Conservation (phyloP, 495 filamentous ascomycete genomes). For the Cenococcum geophilum region DNA sequence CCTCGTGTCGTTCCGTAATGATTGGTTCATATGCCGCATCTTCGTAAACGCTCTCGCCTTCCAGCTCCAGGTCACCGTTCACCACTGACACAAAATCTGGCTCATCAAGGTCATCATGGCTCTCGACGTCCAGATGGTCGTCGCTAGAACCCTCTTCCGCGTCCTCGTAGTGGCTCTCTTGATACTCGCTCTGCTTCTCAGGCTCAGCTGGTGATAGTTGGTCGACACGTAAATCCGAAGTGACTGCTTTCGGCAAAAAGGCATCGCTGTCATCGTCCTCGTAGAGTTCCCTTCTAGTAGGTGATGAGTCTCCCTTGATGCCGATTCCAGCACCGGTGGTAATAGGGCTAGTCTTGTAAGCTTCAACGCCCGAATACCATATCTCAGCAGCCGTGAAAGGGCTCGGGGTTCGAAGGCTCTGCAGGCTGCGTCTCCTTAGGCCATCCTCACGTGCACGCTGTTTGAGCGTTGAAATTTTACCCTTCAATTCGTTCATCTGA, state of each 20-base stretch:
- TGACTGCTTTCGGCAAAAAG: conserved; percentile 12
- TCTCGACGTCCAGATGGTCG: background rate
- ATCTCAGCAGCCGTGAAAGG: conserved; percentile 75
- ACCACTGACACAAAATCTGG: conserved; percentile 22
- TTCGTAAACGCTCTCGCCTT: conserved; percentile 51
- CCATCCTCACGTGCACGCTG: conserved; percentile 78
- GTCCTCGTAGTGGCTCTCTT: conserved; percentile 11
- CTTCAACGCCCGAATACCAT: conserved; percentile 50
- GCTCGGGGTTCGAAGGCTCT: conserved; percentile 76
- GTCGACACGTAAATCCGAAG: background rate
- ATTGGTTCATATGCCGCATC: conserved; percentile 53
- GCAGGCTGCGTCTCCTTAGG: conserved; percentile 73
- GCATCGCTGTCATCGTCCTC: conserved; percentile 26
- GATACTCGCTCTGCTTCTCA: conserved; percentile 7
- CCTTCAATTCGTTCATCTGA: conserved; percentile 90
- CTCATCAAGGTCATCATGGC: conserved; percentile 5
- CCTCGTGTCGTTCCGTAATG: conserved; percentile 64
- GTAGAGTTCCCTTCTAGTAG: conserved; percentile 45
- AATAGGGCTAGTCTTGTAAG: conserved; percentile 26
- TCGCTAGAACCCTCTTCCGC: conserved; percentile 1
- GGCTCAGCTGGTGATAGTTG: background rate
- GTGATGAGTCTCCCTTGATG: conserved; percentile 22
- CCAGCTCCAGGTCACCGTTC: conserved; percentile 40
- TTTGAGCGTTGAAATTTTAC: conserved; percentile 78
- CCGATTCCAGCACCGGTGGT: conserved; percentile 29